A percentile compares a stretch with the other conserved stretches of the same genome.
Conservation (phyloP, 2,329 filamentous ascomycete species). For the Bipolaris zeicola region DNA sequence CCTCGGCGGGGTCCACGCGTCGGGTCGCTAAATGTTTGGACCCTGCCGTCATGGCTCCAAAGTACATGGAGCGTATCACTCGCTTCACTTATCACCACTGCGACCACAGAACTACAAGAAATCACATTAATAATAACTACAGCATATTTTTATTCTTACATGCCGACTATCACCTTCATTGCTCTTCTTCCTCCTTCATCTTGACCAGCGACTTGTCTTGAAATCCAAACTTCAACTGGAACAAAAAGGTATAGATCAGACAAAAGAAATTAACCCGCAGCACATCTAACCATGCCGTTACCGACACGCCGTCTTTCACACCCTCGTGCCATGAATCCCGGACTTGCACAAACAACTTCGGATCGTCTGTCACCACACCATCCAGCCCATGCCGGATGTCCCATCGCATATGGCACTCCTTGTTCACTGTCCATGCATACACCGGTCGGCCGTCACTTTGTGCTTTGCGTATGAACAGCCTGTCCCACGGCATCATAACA, state of each 20-base stretch:
- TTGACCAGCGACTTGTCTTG: constrained; percentile 27
- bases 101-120: neutral
- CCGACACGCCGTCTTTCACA: constrained; percentile 34
- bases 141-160: neutral
- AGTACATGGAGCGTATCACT: neutral
- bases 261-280: constrained; percentile 42
- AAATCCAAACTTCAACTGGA: constrained; percentile 40
- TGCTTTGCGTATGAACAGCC: constrained; percentile 68
- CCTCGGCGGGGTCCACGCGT: constrained; percentile 36
- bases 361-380: constrained; percentile 86
- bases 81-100: neutral
- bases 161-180: neutral
- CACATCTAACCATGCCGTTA: constrained; percentile 41
- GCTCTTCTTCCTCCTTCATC: constrained; percentile 10
- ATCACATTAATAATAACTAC: neutral
- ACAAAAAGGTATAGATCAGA: constrained; percentile 40
- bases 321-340: constrained; percentile 50
- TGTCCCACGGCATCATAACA: constrained; percentile 69
- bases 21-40: constrained; percentile 22
- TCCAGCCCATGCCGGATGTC: constrained; percentile 69
- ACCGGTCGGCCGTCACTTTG: constrained; percentile 63
- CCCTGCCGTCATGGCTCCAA: constrained; percentile 13
- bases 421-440: constrained; percentile 87
- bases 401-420: constrained; percentile 80
- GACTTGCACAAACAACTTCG: constrained; percentile 68